Evolutionary conservation across 345 rosid genomes (phyloP).

Genomic region (Populus euphratica): DNA sequence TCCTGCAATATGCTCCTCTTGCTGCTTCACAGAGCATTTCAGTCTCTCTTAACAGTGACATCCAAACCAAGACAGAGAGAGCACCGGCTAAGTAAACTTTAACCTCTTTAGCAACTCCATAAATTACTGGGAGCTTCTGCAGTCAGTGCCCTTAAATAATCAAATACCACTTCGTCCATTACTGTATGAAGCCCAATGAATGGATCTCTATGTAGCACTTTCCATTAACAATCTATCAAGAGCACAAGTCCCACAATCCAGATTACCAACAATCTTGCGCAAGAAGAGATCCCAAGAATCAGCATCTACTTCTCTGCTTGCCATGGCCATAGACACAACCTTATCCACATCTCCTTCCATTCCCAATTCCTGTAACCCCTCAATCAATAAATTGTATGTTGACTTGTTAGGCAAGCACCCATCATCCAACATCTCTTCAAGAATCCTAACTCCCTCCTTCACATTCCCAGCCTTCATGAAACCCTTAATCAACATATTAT

Average conservation of each 20-base stretch:
- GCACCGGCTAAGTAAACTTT: neutral
- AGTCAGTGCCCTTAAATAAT: neutral
- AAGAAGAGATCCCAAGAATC: constrained; percentile 63
- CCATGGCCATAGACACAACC: constrained; percentile 46
- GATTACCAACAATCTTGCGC: constrained; percentile 30
- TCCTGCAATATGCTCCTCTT: neutral
- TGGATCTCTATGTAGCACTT: constrained; percentile 11
- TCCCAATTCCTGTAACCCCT: constrained; percentile 38
- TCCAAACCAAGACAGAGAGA: neutral
- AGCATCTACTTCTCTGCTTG: constrained; percentile 42
- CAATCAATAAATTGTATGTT: constrained; percentile 51
- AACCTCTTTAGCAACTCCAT: neutral
- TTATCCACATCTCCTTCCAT: constrained; percentile 50
- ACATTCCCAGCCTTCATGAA: constrained; percentile 61
- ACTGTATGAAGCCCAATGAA: neutral
- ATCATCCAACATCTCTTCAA: constrained; percentile 74
- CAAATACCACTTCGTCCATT: neutral
- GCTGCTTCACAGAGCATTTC: neutral
- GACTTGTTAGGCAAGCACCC: constrained; percentile 58
- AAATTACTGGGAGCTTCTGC: neutral
- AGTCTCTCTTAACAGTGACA: neutral
- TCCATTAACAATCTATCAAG: constrained; percentile 39
- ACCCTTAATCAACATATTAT: constrained; percentile 66
- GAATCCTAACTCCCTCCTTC: constrained; percentile 58
- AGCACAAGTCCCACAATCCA: constrained; percentile 34